Percentiles rank a stretch among this genome's conserved stretches.
Evolutionary conservation across 352 stramenopile genomes (phyloP).

Genomic region (Phytopythium helicoides): DNA sequence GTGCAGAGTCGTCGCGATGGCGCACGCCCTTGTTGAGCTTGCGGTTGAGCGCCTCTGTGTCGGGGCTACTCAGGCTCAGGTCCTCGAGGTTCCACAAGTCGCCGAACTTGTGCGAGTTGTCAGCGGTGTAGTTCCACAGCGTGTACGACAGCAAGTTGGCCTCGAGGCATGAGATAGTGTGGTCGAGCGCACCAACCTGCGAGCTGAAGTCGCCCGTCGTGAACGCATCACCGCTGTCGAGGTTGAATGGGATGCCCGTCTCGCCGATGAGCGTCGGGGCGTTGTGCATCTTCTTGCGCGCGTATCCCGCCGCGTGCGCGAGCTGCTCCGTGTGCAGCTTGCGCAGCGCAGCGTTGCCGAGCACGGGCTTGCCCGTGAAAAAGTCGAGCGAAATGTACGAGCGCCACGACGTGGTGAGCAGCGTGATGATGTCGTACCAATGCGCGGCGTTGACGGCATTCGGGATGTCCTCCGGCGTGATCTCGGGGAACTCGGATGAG

Average conservation of each 20-base stretch:
- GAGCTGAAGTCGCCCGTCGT: constrained; percentile 38
- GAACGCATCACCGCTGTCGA: constrained; percentile 44
- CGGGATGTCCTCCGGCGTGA: constrained; percentile 8
- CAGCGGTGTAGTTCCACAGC: constrained; percentile 89
- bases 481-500: constrained; percentile 13
- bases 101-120: constrained; percentile 74
- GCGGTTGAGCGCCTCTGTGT: constrained; percentile 3
- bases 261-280: constrained; percentile 68
- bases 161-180: constrained; percentile 66
- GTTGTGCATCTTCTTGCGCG: constrained; percentile 27
- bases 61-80: constrained; percentile 71
- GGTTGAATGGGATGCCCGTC: constrained; percentile 70
- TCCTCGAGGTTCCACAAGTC: constrained; percentile 89
- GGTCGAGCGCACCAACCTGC: constrained; percentile 57
- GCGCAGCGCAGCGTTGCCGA: constrained; percentile 17
- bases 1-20: constrained; percentile 37
- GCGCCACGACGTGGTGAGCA: constrained; percentile 32
- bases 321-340: constrained; percentile 12
- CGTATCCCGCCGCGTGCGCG: constrained; percentile 7
- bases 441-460: constrained; percentile 31
- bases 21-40: constrained; percentile 18
- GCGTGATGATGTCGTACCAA: constrained; percentile 56
- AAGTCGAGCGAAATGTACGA: constrained; percentile 29
- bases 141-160: constrained; percentile 76
- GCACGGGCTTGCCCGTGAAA: constrained; percentile 14